A percentile compares a stretch with the other conserved stretches of the same genome.
Evolutionary conservation across 805 yeast species (phyloP).

Genomic region (Scheffersomyces lignosus): DNA sequence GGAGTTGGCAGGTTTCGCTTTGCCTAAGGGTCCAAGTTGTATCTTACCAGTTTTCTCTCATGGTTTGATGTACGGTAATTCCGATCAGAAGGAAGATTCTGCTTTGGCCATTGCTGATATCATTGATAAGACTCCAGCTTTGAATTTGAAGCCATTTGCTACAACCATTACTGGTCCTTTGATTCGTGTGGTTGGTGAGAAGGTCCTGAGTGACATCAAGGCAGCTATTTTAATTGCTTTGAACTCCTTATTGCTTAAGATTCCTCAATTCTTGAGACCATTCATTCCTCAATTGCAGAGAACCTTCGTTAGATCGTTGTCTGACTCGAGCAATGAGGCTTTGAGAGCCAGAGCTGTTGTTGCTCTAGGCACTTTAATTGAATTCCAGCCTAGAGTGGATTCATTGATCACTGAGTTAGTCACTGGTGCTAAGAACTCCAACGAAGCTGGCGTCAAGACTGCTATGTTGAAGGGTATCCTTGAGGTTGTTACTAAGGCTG

Average conservation of each 20-base stretch:
- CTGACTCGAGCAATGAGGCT: slow-evolving; percentile 71
- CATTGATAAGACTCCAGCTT: slow-evolving; percentile 82
- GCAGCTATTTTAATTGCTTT: slow-evolving; percentile 90
- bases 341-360: slow-evolving; percentile 83
- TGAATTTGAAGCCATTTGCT: slow-evolving; percentile 79
- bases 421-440: slow-evolving; percentile 65
- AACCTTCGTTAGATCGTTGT: slow-evolving; percentile 88
- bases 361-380: slow-evolving; percentile 85
- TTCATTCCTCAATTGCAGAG: slow-evolving; percentile 97
- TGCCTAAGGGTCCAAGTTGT: slow-evolving; percentile 85
- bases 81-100: slow-evolving; percentile 78
- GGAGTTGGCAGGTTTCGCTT: slow-evolving; percentile 70
- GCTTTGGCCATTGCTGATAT: slow-evolving; percentile 89
- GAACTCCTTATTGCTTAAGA: slow-evolving; percentile 71
- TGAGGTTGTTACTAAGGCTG: slow-evolving; percentile 80
- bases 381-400: slow-evolving; percentile 90
- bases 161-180: slow-evolving; percentile 95
- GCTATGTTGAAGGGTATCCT: slow-evolving; percentile 84
- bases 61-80: slow-evolving; percentile 91
- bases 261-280: slow-evolving; percentile 90
- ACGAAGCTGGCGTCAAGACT: slow-evolving; percentile 71
- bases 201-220: slow-evolving; percentile 87
- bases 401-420: slow-evolving; percentile 85
- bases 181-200: slow-evolving; percentile 96
- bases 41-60: slow-evolving; percentile 88